These are phyloP conservation scores for Aspergillus caelatus DNA, from an alignment of 2,329 filamentous ascomycete genomes.

Conservation along the genomic window DNA sequence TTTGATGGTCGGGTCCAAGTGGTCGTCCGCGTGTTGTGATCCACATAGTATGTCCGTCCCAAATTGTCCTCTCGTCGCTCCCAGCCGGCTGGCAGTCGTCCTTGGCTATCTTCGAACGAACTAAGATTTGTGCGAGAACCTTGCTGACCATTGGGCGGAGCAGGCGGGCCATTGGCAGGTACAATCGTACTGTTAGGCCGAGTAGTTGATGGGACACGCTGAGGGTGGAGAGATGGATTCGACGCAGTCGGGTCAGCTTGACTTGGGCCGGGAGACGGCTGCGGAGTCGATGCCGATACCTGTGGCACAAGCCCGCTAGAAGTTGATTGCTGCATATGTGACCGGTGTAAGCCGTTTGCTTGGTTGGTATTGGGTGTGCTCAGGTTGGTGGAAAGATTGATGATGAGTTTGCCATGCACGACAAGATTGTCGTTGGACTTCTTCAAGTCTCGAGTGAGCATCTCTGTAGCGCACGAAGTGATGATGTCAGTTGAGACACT, in stretches of 20 bases:
- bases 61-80: constrained; percentile 94
- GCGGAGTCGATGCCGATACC: constrained; percentile 29
- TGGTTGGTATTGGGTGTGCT: constrained; percentile 65
- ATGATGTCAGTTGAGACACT: constrained; percentile 7
- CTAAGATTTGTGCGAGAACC: constrained; percentile 67
- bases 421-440: constrained; percentile 98
- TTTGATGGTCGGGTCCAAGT: constrained; percentile 93
- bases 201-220: constrained; percentile 38
- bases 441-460: constrained; percentile 95
- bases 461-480: constrained; percentile 60
- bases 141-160: constrained; percentile 38
- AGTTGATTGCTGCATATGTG: constrained; percentile 37
- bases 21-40: constrained; percentile 94
- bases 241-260: constrained; percentile 34
- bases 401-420: constrained; percentile 95
- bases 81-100: constrained; percentile 89
- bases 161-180: constrained; percentile 42
- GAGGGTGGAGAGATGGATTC: constrained; percentile 37
- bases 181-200: constrained; percentile 44
- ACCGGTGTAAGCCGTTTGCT: constrained; percentile 42
- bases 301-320: constrained; percentile 44
- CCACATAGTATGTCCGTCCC: constrained; percentile 95
- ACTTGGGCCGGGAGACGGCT: constrained; percentile 30
- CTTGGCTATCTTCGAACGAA: constrained; percentile 95
- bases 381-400: constrained; percentile 93